Evolutionary conservation across 345 rosid genomes (phyloP).

Genomic region (Populus ilicifolia): DNA sequence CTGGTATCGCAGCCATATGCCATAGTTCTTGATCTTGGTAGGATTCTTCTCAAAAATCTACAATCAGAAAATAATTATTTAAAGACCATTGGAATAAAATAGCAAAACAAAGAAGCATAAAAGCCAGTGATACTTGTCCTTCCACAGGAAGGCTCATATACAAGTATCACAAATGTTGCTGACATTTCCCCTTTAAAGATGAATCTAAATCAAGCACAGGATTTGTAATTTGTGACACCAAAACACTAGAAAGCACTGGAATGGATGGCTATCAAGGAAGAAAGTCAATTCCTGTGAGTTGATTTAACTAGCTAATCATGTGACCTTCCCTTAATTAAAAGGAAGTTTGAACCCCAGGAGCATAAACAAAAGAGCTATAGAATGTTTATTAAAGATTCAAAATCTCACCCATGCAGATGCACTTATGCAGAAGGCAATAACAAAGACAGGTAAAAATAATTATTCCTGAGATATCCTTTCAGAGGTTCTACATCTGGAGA

Average conservation of each 20-base stretch:
- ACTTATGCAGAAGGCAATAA: background rate
- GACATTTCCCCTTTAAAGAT: background rate
- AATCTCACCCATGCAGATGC: background rate
- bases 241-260: background rate
- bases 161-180: background rate
- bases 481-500: background rate
- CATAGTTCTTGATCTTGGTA: conserved; percentile 53
- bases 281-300: no score
- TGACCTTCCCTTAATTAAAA: background rate
- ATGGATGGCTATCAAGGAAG: no score
- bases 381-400: no score
- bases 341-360: no score
- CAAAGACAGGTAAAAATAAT: background rate
- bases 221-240: background rate
- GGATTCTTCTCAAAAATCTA: conserved; percentile 64
- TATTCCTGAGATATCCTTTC: background rate
- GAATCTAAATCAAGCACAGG: background rate
- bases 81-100: background rate
- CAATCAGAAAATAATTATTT: background rate
- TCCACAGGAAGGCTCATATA: background rate
- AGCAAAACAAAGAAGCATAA: background rate
- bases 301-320: background rate
- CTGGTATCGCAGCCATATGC: conserved; percentile 57
- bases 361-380: no score
- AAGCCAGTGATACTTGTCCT: background rate